Evolutionary conservation across 768 basidiomycete genomes (phyloP).

Genomic region (Pleurotus tuoliensis): DNA sequence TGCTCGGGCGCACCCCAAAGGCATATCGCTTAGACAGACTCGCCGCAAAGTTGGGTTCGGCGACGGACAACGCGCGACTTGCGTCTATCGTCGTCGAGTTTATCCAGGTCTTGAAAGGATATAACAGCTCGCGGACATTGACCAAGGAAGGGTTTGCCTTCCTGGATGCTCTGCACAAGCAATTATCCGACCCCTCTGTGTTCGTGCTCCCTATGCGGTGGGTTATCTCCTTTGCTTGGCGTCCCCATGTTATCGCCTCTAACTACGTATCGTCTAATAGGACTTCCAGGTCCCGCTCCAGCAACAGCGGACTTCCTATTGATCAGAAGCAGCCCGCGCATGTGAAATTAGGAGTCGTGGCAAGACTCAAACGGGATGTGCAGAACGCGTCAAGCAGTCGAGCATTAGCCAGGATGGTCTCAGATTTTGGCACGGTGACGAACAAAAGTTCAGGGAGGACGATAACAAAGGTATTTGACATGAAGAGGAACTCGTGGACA

Average conservation of each 20-base stretch:
- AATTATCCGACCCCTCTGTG: constrained; percentile 65
- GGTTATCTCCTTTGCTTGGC: constrained; percentile 16
- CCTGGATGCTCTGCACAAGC: constrained; percentile 66
- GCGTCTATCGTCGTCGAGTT: constrained; percentile 57
- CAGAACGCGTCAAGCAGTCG: constrained; percentile 45
- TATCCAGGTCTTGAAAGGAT: constrained; percentile 49
- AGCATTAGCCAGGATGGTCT: constrained; percentile 59
- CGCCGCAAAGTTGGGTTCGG: constrained; percentile 35
- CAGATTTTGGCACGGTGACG: constrained; percentile 67
- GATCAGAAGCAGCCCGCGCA: constrained; percentile 29
- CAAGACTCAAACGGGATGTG: constrained; percentile 54
- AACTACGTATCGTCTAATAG: constrained; percentile 17
- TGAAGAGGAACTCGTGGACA: background rate
- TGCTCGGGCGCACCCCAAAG: constrained; percentile 35
- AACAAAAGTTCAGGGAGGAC: constrained; percentile 66
- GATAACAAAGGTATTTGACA: constrained; percentile 53
- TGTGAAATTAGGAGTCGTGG: constrained; percentile 58
- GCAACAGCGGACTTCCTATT: constrained; percentile 33
- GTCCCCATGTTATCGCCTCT: constrained; percentile 1
- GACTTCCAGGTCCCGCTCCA: constrained; percentile 34
- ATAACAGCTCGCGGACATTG: constrained; percentile 60
- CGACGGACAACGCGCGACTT: constrained; percentile 53
- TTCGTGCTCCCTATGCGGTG: constrained; percentile 53
- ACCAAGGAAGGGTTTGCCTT: constrained; percentile 71
- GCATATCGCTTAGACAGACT: constrained; percentile 50